Evolutionary conservation across 257 asterid genomes (phyloP).

Genomic region (Parsonsia alboflavescens): DNA sequence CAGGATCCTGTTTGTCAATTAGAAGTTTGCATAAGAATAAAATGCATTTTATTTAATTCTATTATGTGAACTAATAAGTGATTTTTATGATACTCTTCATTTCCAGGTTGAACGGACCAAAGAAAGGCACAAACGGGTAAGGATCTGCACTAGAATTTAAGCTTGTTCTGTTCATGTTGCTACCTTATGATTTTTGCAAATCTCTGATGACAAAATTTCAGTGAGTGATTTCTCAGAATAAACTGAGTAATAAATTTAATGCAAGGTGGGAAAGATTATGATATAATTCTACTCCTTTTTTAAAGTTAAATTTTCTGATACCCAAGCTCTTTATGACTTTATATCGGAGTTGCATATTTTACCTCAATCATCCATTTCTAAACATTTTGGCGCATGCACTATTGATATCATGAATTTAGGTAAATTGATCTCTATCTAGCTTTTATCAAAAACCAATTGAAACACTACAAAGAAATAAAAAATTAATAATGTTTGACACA

Average conservation of each 20-base stretch:
- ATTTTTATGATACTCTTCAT: slow-evolving; percentile 16
- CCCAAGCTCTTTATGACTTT: neutral
- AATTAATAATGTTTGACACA: neutral
- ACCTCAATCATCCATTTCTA: neutral
- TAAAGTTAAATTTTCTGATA: neutral
- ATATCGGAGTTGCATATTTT: neutral
- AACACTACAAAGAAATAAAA: neutral
- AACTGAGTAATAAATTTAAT: neutral
- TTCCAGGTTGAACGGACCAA: slow-evolving; percentile 66
- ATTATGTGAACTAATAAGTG: slow-evolving; percentile 20
- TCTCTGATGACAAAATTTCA: neutral
- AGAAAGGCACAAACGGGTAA: slow-evolving; percentile 71
- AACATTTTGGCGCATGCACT: neutral
- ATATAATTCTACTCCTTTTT: neutral
- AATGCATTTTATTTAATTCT: neutral
- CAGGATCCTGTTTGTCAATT: neutral
- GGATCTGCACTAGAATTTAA: neutral
- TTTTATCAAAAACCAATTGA: neutral
- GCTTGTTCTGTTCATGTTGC: neutral
- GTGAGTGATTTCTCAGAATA: neutral
- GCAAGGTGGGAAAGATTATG: neutral
- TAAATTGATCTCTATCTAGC: neutral
- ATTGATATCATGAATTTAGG: neutral
- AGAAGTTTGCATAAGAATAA: slow-evolving; percentile 1
- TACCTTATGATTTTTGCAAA: neutral